A percentile compares a stretch with the other conserved stretches of the same genome.
phyloP scores from a whole-genome alignment of 2,329 filamentous ascomycete genomes.

The Fusarium vanettenii region DNA sequence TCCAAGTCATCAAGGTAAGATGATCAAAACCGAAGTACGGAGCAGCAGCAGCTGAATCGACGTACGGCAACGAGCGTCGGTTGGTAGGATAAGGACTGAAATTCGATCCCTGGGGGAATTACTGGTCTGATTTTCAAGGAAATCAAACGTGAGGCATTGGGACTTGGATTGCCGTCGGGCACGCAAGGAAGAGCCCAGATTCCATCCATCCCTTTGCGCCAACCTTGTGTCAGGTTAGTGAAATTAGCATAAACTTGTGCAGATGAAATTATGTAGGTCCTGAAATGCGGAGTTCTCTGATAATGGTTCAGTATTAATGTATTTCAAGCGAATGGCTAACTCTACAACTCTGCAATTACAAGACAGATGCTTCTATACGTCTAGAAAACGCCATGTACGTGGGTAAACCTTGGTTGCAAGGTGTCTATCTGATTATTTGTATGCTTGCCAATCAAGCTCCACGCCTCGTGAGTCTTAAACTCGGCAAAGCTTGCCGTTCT shows the following conservation, averaged over 20 bases:
- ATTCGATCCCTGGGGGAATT: background rate
- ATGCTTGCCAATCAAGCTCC: background rate
- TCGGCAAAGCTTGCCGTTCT: constrained; percentile 37
- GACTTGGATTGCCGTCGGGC: background rate
- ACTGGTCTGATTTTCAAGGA: background rate
- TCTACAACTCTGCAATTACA: background rate
- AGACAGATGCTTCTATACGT: background rate
- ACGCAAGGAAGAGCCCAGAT: background rate
- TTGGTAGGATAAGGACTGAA: background rate
- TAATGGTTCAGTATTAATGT: background rate
- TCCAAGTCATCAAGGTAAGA: background rate
- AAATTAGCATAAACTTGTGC: background rate
- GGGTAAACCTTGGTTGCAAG: background rate
- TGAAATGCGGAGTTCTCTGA: background rate
- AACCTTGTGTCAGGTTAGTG: background rate
- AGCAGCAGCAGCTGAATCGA: background rate
- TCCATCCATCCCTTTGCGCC: background rate
- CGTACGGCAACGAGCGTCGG: background rate
- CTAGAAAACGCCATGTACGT: background rate
- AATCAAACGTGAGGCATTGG: background rate
- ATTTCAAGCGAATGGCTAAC: background rate
- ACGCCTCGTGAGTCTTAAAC: background rate
- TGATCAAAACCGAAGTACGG: background rate
- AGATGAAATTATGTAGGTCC: background rate
- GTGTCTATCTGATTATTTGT: background rate